Evolutionary conservation across 345 rosid species (phyloP), one percentile per base, ranked within the genome.

Genomic region (Moringa oleifera): DNA sequence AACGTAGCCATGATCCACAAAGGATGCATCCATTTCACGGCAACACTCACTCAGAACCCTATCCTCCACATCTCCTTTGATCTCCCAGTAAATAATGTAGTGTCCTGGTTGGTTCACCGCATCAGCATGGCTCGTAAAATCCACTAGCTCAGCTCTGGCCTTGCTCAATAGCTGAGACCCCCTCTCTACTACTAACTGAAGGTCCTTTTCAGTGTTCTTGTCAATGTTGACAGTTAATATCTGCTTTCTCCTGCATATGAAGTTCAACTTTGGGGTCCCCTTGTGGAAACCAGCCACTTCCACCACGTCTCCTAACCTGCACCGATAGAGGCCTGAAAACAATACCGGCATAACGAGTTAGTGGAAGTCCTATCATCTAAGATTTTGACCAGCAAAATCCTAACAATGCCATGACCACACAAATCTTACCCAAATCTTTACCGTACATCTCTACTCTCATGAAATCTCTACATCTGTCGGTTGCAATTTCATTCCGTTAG

Each of bases 161-260:
- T 53, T 74, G 66, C 72, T 83, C 23, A 85, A 83, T 9, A 81
- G 69, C 77, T 74, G 76, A 21, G 79, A 74, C 15, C 87, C 92
- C n/a, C 65, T 79, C 66, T 93, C 86, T 3, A 90, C 96, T 55
- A 86, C 94, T 20, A 78, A 59, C 67, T 93, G 98, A 19, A 93
- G 91, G 71, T 93, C 98, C 28, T 83, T 88, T 62, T 93, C 98
- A 0, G 97, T 93, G 81, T 88, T 93, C 76, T 93, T 93, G 88
- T 93, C 97, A 41, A 93, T 93, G 80, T 93, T 93, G 58, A 93
- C 68, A 0, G 88, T 80, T 58, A 93, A 66, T 31, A 93, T 74
- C 51, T 88, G 89, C 78, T 90, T 93, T 62, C 90, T 86, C 64
- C 98, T 80, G 81, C 94, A 88, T 69, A 90, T 75, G 75, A 84